Evolutionary conservation across 225 moss, liverwort and hornwort genomes (phyloP).

Genomic region (Polytrichum commune): DNA sequence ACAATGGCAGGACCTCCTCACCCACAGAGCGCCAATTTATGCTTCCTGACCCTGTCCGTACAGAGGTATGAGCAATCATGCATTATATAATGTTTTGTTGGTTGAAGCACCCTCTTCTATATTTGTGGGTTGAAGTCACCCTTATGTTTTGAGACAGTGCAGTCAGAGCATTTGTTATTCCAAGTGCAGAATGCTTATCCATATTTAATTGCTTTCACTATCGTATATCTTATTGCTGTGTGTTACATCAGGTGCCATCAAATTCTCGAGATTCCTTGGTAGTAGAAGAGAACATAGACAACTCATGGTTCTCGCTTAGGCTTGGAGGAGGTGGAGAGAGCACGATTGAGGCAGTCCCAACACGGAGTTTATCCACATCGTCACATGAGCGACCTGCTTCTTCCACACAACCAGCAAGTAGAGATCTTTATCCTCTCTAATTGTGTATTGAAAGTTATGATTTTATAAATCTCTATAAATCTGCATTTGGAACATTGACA

Average conservation of each 20-base stretch:
- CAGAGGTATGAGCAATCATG: conserved; percentile 35
- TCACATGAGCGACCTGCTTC: conserved; percentile 49
- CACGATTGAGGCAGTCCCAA: conserved; percentile 35
- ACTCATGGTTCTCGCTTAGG: conserved; percentile 90
- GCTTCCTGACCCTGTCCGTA: conserved; percentile 82
- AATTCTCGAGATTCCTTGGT: conserved; percentile 57
- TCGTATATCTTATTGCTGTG: no score
- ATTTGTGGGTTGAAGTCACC: no score
- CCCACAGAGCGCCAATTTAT: conserved; percentile 71
- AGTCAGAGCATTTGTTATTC: no score
- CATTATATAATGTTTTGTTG: background rate
- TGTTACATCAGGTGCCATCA: conserved; percentile 59
- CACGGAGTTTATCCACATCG: conserved; percentile 34
- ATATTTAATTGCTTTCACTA: no score
- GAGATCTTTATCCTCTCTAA: conserved; percentile 42
- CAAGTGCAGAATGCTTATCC: no score
- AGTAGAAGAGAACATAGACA: conserved; percentile 69
- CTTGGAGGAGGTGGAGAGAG: conserved; percentile 61
- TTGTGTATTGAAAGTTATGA: conserved; percentile 22
- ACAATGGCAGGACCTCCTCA: conserved; percentile 73
- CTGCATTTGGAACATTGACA: no score
- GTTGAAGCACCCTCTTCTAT: no score
- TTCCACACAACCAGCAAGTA: conserved; percentile 46
- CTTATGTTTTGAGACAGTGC: no score
- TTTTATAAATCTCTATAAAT: conserved; percentile 18